Evolutionary conservation across 331 rosid genomes (phyloP).

Genomic region (Stylosanthes scabra): DNA sequence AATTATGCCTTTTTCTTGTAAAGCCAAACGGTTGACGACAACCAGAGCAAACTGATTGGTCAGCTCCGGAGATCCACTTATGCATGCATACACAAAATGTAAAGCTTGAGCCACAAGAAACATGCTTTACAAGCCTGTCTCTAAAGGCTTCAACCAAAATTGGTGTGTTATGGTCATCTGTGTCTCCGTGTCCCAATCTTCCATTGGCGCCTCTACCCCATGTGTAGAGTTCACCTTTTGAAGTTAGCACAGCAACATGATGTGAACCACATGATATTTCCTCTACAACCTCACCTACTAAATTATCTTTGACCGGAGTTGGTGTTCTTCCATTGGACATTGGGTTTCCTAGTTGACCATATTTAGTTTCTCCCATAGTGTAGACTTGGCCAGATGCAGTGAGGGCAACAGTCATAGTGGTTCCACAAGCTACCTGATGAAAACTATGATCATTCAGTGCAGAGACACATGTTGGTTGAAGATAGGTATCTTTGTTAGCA

Average conservation of each 20-base stretch:
- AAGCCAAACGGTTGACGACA: slow-evolving; percentile 97
- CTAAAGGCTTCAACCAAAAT: slow-evolving; percentile 83
- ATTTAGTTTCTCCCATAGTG: slow-evolving; percentile 72
- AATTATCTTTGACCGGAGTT: slow-evolving; percentile 74
- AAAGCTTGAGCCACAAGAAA: slow-evolving; percentile 85
- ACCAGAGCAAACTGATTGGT: slow-evolving; percentile 89
- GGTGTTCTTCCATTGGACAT: slow-evolving; percentile 79
- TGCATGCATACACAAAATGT: slow-evolving; percentile 88
- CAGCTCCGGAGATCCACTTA: slow-evolving; percentile 94
- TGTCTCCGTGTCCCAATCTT: slow-evolving; percentile 91
- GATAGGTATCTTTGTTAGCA: slow-evolving; percentile 76
- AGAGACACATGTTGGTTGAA: slow-evolving; percentile 84
- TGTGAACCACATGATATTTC: slow-evolving; percentile 84
- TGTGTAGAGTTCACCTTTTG: slow-evolving; percentile 91
- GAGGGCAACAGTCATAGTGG: slow-evolving; percentile 81
- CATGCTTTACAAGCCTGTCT: slow-evolving; percentile 81
- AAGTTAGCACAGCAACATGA: slow-evolving; percentile 84
- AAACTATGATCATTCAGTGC: slow-evolving; percentile 84
- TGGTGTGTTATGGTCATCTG: slow-evolving; percentile 68
- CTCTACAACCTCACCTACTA: slow-evolving; percentile 91
- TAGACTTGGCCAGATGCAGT: slow-evolving; percentile 95
- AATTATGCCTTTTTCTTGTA: slow-evolving; percentile 91
- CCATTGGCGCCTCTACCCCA: slow-evolving; percentile 98
- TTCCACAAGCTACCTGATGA: slow-evolving; percentile 88
- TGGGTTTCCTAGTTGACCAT: slow-evolving; percentile 94